Percentiles rank a stretch among this genome's conserved stretches.
Conservation (phyloP, 2,329 filamentous ascomycete genomes). For the Teratosphaeria pseudoeucalypti region DNA sequence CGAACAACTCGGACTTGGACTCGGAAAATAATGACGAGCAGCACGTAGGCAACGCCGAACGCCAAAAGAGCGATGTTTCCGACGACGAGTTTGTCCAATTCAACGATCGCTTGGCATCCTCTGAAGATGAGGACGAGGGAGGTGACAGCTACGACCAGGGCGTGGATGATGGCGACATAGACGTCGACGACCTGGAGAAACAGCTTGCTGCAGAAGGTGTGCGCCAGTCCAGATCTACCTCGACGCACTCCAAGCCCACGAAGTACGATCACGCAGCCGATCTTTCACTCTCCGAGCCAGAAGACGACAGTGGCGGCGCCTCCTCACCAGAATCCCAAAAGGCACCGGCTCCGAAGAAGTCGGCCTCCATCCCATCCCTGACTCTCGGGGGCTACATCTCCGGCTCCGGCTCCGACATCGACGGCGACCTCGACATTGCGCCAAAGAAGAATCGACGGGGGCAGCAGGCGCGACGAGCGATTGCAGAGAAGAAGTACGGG, state of each 20-base stretch:
- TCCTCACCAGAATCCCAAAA: constrained; percentile 15
- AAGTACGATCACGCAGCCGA: constrained; percentile 11
- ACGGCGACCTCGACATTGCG: constrained; percentile 42
- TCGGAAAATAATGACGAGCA: constrained; percentile 2
- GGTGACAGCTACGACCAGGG: constrained; percentile 18
- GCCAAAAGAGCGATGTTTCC: constrained; percentile 7
- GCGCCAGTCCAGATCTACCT: not conserved
- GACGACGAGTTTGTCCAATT: constrained; percentile 29
- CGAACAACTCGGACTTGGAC: constrained; percentile 4
- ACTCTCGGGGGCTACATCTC: constrained; percentile 71
- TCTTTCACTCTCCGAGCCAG: constrained; percentile 12
- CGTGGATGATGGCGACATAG: not conserved
- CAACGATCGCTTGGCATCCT: constrained; percentile 31
- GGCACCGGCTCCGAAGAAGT: constrained; percentile 24
- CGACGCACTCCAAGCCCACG: not conserved
- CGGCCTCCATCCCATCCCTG: constrained; percentile 63
- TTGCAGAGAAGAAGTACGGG: constrained; percentile 74
- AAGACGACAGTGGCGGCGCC: constrained; percentile 9
- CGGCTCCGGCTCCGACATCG: constrained; percentile 62
- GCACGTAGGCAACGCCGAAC: constrained; percentile 1
- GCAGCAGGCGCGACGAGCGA: constrained; percentile 65
- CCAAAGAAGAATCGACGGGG: constrained; percentile 64
- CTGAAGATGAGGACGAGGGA: constrained; percentile 23
- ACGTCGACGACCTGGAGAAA: constrained; percentile 17
- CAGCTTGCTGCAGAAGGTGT: constrained; percentile 16